Evolutionary conservation across 768 basidiomycete genomes (phyloP), one percentile per base, ranked within the genome.

Genomic region (Auriscalpium vulgare): DNA sequence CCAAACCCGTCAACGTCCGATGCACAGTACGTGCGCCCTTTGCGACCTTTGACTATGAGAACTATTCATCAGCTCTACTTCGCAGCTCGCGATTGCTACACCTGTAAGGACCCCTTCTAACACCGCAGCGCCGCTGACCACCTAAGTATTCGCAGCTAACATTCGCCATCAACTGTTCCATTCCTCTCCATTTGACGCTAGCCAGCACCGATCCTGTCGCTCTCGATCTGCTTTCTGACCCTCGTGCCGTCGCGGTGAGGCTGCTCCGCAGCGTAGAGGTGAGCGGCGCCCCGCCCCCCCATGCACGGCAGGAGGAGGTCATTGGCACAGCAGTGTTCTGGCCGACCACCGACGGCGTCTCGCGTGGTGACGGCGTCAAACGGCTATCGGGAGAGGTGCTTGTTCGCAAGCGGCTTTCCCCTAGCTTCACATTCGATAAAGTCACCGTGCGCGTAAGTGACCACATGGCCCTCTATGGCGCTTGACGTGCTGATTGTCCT

Each of bases 381-480:
- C 61, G 67, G 43, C 65, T 83, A 13, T 71, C 73, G 51, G 82
- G 84, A 8, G 81, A 84, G 65, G 53, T 85, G 29, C 72, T 77
- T 16, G 68, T 82, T n/a, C 69, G 71, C 53, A 75, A 67, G 59
- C 64, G 61, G 14, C 52, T 77, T 50, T 82, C 77, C 60, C 78
- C 67, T 16, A 72, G 68, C 17, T 74, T 77, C 54, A 45, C 69
- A 35, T 77, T 78, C 58, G 75, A 74, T 19, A 71, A 74, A 55
- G 74, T 82, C 58, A 70, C 75, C 11, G 67, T 82, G 43, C 71
- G 73, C 56, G 82, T 82, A 61, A 58, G n/a, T n/a, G 36, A 44
- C 47, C 21, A 14, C 45, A n/a, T n/a, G n/a, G n/a, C n/a, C n/a
- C n/a, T n/a, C n/a, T n/a, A 11, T 34, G 45, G 50, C 37, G 14